These are phyloP conservation scores for Inga leiocalycina DNA, from an alignment of 306 rosid genomes.

Conservation along the genomic window DNA sequence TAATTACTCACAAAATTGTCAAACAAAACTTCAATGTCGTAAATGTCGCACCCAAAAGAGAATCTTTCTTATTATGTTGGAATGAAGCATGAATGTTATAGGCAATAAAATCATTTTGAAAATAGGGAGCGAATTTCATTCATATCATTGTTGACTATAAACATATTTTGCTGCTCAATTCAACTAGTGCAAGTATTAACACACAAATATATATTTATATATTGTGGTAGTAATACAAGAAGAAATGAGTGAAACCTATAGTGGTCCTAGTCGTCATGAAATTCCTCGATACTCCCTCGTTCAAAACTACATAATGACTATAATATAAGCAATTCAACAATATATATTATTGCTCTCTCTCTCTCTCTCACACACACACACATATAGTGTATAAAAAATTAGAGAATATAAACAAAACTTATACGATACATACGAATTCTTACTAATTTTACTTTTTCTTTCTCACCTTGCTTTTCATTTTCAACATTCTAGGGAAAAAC, in stretches of 20 bases:
- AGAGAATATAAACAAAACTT: not conserved
- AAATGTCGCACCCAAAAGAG: not conserved
- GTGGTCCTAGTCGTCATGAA: conserved; percentile 56
- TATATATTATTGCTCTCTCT: not conserved
- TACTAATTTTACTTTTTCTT: not conserved
- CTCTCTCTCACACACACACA: not conserved
- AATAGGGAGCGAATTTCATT: conserved; percentile 35
- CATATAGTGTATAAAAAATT: not conserved
- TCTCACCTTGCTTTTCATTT: not conserved
- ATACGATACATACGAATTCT: not conserved
- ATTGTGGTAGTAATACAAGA: conserved; percentile 46
- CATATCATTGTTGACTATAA: conserved; percentile 67
- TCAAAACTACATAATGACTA: conserved; percentile 52
- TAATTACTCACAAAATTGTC: not conserved
- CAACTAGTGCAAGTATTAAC: conserved; percentile 35
- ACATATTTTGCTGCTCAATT: conserved; percentile 33
- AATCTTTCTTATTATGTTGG: conserved; percentile 5
- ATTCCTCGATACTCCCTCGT: conserved; percentile 32
- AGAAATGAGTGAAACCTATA: conserved; percentile 58
- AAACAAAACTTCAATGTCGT: not conserved
- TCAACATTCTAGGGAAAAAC: not conserved
- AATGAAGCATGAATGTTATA: conserved; percentile 13
- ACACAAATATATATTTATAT: not conserved
- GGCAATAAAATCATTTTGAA: conserved; percentile 45
- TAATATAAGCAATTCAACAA: not conserved